phyloP scores from a whole-genome alignment of 2,329 filamentous ascomycete genomes.

The Laburnicola sp. region DNA sequence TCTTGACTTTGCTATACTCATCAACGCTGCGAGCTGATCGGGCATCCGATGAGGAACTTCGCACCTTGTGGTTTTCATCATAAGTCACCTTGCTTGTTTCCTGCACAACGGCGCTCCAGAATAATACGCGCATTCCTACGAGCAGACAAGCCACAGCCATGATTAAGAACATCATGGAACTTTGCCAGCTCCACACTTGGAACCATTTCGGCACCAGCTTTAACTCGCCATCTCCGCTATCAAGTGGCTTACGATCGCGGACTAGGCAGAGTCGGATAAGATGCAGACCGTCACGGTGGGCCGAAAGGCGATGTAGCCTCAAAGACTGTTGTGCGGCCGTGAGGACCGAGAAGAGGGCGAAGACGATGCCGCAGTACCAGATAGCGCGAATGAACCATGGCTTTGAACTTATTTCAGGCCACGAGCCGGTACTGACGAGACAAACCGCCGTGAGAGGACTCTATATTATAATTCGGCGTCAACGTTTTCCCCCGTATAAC shows the following conservation, averaged over 20 bases:
- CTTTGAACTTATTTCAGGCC: slow-evolving; percentile 10
- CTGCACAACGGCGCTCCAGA: slow-evolving; percentile 6
- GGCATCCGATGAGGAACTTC: background rate
- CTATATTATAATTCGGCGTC: background rate
- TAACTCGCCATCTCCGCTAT: slow-evolving; percentile 7
- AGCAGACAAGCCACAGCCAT: slow-evolving; percentile 9
- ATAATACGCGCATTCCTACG: slow-evolving; percentile 7
- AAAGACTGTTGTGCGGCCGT: slow-evolving; percentile 11
- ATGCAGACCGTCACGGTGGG: slow-evolving; percentile 7
- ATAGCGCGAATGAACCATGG: slow-evolving; percentile 11
- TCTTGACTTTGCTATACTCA: too few relatives aligned
- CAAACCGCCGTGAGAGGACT: slow-evolving; percentile 12
- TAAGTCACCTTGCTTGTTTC: background rate
- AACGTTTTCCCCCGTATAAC: background rate
- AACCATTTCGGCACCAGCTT: slow-evolving; percentile 10
- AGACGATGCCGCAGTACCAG: slow-evolving; percentile 13
- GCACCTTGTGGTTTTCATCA: slow-evolving; percentile 7
- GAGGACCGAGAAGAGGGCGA: slow-evolving; percentile 12
- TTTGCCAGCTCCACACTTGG: slow-evolving; percentile 13
- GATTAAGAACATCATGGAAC: slow-evolving; percentile 9
- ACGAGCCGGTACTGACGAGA: slow-evolving; percentile 10
- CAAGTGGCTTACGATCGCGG: slow-evolving; percentile 10
- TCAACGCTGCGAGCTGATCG: background rate
- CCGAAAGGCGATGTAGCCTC: slow-evolving; percentile 9
- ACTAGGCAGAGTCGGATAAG: slow-evolving; percentile 10